phyloP scores from a whole-genome alignment of 306 rosid genomes.

The Prunus mira region DNA sequence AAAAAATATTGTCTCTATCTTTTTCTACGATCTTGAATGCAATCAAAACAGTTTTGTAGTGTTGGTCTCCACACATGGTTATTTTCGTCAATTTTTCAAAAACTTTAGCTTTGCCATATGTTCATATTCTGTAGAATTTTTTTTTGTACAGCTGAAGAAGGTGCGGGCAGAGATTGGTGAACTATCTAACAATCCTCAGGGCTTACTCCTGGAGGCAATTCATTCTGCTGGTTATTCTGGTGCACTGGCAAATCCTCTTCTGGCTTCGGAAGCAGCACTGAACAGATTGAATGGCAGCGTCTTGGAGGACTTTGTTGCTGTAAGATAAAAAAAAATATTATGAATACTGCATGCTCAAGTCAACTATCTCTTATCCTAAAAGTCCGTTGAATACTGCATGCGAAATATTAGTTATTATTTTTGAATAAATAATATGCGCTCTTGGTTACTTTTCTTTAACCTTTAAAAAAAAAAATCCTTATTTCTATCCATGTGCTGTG shows the following conservation, averaged over 20 bases:
- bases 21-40: neutral
- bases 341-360: slow-evolving; percentile 9
- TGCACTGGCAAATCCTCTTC: slow-evolving; percentile 89
- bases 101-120: neutral
- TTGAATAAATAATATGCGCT: neutral
- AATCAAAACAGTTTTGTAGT: neutral
- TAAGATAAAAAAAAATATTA: slow-evolving; percentile 36
- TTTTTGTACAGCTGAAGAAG: slow-evolving; percentile 61
- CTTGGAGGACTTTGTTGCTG: slow-evolving; percentile 79
- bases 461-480: neutral
- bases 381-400: neutral
- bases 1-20: neutral
- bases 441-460: neutral
- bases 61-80: slow-evolving; percentile 5
- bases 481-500: neutral
- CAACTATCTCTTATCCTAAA: neutral
- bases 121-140: slow-evolving; percentile 28
- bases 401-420: slow-evolving; percentile 13
- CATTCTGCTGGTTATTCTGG: slow-evolving; percentile 95
- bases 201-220: slow-evolving; percentile 88
- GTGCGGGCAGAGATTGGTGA: slow-evolving; percentile 78
- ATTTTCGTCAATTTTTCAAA: slow-evolving; percentile 1
- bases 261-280: slow-evolving; percentile 75
- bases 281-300: slow-evolving; percentile 58
- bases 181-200: slow-evolving; percentile 82